Evolutionary conservation across 2,329 filamentous ascomycete species (phyloP), one percentile per base, ranked within the genome.

Genomic region (Epichloe festucae): DNA sequence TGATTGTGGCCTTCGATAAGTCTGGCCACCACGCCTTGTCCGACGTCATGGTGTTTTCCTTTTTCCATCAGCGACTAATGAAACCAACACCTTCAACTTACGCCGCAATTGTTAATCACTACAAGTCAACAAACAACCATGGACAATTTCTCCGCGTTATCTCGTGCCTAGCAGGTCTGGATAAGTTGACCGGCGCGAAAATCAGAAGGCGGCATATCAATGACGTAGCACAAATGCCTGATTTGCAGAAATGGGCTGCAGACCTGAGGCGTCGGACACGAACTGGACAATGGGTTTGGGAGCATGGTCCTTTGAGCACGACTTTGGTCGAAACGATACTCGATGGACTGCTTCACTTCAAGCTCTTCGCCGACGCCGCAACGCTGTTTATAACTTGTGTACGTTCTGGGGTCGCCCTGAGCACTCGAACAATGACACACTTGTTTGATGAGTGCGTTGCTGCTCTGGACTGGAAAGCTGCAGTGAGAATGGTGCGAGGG

Each of bases 1-100:
- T 93, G 27, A 75, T 91, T 3, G 64, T 77, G n/a, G 77, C 78
- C n/a, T 81, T 91, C 48, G 73, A 76, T 49, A 70, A 72, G 35
- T 62, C 74, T 5, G 69, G 73, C 31, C 68, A 74, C 49, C 69
- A 74, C 51, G 65, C 69, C 39, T 66, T 84, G 17, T 73, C 77
- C 4, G 70, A 79, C 39, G 59, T 70, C n/a, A 70, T 84, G 35
- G 69, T 79, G 19, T 65, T 76, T 48, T 74, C 72, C 0, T 76
- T 79, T 49, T 64, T 78, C 42, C 56, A 70, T 41, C 57, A 66
- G 10, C 74, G 68, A 39, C 64, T 64, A 4, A 60, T 77, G 43
- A 67, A 62, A 38, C 74, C 76, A 2, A 78, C 76, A 0, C 65
- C 71, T 43, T 70, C 71, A 23, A 79, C 76, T 0, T 65, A 73